phyloP scores from a whole-genome alignment of 176 grass and related monocot genomes.

The Bromus sterilis region DNA sequence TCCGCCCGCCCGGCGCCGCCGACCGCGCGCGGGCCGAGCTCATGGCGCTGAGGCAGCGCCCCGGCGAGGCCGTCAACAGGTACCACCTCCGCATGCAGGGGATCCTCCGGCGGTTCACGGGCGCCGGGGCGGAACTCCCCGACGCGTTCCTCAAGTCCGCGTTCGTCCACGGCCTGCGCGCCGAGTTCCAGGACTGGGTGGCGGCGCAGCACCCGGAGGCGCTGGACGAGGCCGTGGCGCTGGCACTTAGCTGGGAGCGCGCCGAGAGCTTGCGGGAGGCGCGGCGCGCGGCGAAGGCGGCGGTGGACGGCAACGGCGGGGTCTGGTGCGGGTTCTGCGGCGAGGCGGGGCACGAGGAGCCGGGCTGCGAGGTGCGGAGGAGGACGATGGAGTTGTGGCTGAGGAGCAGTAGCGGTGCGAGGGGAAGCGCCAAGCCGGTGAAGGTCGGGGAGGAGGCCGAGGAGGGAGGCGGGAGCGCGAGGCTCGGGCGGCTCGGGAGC shows the following conservation, averaged over 20 bases:
- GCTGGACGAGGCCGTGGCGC: slow-evolving; percentile 39
- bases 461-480: slow-evolving; percentile 15
- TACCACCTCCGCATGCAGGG: slow-evolving; percentile 60
- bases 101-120: slow-evolving; percentile 30
- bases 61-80: slow-evolving; percentile 31
- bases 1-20: slow-evolving; percentile 30
- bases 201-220: slow-evolving; percentile 25
- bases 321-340: slow-evolving; percentile 40
- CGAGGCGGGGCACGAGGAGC: slow-evolving; percentile 23
- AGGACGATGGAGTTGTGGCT: slow-evolving; percentile 39
- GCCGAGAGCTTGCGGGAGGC: slow-evolving; percentile 37
- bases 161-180: slow-evolving; percentile 49
- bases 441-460: background rate
- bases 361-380: slow-evolving; percentile 23
- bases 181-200: slow-evolving; percentile 49
- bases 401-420: slow-evolving; percentile 1
- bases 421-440: background rate
- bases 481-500: slow-evolving; percentile 18
- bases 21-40: slow-evolving; percentile 42
- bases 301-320: background rate
- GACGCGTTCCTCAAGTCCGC: slow-evolving; percentile 21
- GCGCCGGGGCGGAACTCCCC: slow-evolving; percentile 14
- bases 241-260: slow-evolving; percentile 50
- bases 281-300: slow-evolving; percentile 20
- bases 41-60: slow-evolving; percentile 28